A percentile compares a stretch with the other conserved stretches of the same genome.
These are phyloP conservation scores for Physcomitrellopsis africana DNA, from an alignment of 225 moss, liverwort and hornwort species.

Conservation along the genomic window DNA sequence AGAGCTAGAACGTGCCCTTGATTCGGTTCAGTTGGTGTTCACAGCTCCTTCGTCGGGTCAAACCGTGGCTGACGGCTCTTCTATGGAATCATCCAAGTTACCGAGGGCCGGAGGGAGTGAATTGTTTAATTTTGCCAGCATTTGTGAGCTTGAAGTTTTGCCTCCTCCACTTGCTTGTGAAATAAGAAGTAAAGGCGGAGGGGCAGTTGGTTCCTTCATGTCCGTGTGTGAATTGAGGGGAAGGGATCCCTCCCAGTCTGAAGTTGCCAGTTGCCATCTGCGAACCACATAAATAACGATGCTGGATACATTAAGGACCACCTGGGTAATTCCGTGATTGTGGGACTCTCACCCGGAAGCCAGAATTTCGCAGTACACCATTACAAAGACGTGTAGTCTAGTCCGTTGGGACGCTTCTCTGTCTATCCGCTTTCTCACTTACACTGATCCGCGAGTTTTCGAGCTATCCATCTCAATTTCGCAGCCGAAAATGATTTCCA, in stretches of 20 bases:
- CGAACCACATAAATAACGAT: too few species aligned
- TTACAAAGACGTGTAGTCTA: slow-evolving; percentile 15
- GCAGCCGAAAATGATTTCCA: too few species aligned
- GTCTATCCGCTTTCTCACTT: slow-evolving; percentile 11
- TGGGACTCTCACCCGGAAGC: too few species aligned
- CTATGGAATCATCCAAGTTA: slow-evolving; percentile 11
- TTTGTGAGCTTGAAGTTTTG: neutral
- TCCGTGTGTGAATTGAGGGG: slow-evolving; percentile 4
- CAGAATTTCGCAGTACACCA: neutral
- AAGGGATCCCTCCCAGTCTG: too few species aligned
- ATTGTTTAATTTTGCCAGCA: neutral
- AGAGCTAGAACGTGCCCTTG: too few species aligned
- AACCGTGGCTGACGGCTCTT: slow-evolving; percentile 17
- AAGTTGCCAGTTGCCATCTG: too few species aligned
- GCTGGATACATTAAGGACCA: too few species aligned
- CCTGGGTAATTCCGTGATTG: too few species aligned
- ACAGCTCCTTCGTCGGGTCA: neutral
- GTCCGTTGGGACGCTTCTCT: slow-evolving; percentile 33
- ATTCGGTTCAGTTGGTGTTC: too few species aligned
- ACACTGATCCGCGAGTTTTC: neutral
- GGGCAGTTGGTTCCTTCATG: slow-evolving; percentile 14
- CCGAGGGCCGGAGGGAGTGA: slow-evolving; percentile 1
- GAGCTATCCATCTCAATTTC: too few species aligned
- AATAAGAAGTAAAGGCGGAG: neutral
- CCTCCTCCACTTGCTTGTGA: slow-evolving; percentile 7